Conservation (phyloP, 2,329 filamentous ascomycete species). For the Neodidymelliopsis sp. region DNA sequence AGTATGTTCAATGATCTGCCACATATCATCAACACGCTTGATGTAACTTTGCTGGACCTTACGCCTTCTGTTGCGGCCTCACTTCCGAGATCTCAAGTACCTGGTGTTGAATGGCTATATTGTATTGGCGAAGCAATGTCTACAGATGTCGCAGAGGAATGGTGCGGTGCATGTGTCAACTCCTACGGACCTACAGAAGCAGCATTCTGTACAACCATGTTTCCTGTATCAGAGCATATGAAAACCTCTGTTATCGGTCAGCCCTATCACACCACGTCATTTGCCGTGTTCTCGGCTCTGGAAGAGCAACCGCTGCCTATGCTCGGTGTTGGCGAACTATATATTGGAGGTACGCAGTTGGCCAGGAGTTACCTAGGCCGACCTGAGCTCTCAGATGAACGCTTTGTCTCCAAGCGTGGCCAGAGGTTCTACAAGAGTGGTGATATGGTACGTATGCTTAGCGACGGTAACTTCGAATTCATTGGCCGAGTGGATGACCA, state of each 20-base stretch:
- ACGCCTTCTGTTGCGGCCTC: constrained; percentile 53
- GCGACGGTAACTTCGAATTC: constrained; percentile 50
- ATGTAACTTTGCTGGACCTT: constrained; percentile 51
- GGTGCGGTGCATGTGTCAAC: constrained; percentile 52
- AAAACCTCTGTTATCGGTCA: constrained; percentile 53
- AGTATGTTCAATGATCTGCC: constrained; percentile 50
- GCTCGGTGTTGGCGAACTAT: constrained; percentile 54
- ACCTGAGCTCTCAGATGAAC: constrained; percentile 37
- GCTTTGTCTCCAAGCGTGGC: constrained; percentile 39
- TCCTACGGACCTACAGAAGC: constrained; percentile 56
- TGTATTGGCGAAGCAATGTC: constrained; percentile 56
- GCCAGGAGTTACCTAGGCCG: constrained; percentile 55
- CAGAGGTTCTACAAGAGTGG: constrained; percentile 50
- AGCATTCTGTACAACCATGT: constrained; percentile 56
- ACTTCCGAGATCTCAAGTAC: constrained; percentile 42
- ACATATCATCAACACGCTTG: constrained; percentile 44
- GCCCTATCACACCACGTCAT: constrained; percentile 52
- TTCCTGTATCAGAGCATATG: constrained; percentile 33
- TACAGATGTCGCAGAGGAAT: constrained; percentile 47
- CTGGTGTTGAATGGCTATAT: constrained; percentile 52
- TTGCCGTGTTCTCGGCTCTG: constrained; percentile 45
- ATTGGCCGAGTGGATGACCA: constrained; percentile 50
- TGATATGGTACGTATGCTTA: constrained; percentile 49
- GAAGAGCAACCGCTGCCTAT: constrained; percentile 46
- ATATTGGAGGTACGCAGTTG: constrained; percentile 56